Evolutionary conservation across 371 early-diverging fungal species (phyloP), one percentile per base, ranked within the genome.

Genomic region (Ordospora pajunii): DNA sequence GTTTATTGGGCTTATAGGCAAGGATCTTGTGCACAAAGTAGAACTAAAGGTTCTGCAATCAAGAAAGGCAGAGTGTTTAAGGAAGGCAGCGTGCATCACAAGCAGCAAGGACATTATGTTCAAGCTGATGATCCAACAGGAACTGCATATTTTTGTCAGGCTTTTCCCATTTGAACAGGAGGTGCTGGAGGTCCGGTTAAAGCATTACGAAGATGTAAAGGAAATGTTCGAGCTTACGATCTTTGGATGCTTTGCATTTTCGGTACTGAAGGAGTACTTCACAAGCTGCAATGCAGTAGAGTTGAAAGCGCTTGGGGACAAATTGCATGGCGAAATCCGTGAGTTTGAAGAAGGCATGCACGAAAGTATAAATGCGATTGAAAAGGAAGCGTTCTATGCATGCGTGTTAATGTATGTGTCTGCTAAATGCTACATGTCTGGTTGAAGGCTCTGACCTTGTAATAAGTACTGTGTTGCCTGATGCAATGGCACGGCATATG

Each of bases 251-350:
- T 58, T 58, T 37, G 27, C 58, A 2, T 58, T 58, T 17, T 58
- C 58, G 17, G 58, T 58, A n/a, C 58, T 58, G 37, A 58, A 58
- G 58, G 58, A 58, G 19, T 58, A 37, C 58, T 58, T 58, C 37
- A 40, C 17, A 37, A 58, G 58, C 58, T 58, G 58, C 37, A 37
- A 6, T 40, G n/a, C 17, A 14, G 25, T 37, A 6, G 58, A 58
- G 32, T 40, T 58, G 27, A 40, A 58, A 14, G 27, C 27, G 11
- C 17, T 58, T 27, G 32, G 19, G 12, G 40, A 14, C 0, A 27
- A 40, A 7, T 14, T 58, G 58, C 2, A n/a, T 8, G 10, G 7
- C 6, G 58, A 58, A 2, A 27, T 58, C 3, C 7, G 32, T 8
- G 5, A 40, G 6, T 37, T 14, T 37, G 58, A 0, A 6, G 6